phyloP scores from a whole-genome alignment of 2,329 filamentous ascomycete species.

The Geosmithia morbida region DNA sequence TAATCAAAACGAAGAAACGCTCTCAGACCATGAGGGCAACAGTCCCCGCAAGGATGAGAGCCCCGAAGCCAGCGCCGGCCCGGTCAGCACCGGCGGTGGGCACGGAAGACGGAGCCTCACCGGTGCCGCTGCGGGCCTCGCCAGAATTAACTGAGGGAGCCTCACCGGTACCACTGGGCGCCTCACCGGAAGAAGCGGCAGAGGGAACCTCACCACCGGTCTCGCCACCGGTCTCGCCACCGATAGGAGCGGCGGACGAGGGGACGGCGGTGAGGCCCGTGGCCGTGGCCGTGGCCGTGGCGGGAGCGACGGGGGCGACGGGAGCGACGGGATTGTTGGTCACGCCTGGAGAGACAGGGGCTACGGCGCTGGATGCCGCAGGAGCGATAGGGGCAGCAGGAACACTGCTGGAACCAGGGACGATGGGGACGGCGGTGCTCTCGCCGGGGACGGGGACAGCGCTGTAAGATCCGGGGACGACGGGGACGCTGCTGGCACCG shows the following conservation, averaged over 20 bases:
- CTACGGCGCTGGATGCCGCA: too few relatives aligned
- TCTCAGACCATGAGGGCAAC: conserved; percentile 21
- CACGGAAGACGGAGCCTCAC: too few relatives aligned
- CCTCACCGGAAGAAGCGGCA: too few relatives aligned
- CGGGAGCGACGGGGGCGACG: too few relatives aligned
- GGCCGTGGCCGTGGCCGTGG: too few relatives aligned
- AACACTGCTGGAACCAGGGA: not conserved
- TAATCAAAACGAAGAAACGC: too few relatives aligned
- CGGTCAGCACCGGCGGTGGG: conserved; percentile 22
- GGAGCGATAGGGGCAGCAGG: not conserved
- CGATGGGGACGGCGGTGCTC: not conserved
- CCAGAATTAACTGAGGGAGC: too few relatives aligned
- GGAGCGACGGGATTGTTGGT: not conserved
- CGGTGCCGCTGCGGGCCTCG: too few relatives aligned
- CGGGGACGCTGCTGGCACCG: not conserved
- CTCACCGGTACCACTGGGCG: not conserved
- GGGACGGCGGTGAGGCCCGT: not conserved
- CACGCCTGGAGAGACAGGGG: too few relatives aligned
- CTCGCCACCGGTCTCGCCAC: too few relatives aligned
- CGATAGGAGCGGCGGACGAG: not conserved
- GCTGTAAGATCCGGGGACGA: not conserved
- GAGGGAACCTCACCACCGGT: too few relatives aligned
- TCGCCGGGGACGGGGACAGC: not conserved
- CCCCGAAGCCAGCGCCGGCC: conserved; percentile 18
- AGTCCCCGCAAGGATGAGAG: conserved; percentile 21